These are phyloP conservation scores for Rhodocollybia butyracea DNA, from an alignment of 768 basidiomycete species.

Conservation along the genomic window DNA sequence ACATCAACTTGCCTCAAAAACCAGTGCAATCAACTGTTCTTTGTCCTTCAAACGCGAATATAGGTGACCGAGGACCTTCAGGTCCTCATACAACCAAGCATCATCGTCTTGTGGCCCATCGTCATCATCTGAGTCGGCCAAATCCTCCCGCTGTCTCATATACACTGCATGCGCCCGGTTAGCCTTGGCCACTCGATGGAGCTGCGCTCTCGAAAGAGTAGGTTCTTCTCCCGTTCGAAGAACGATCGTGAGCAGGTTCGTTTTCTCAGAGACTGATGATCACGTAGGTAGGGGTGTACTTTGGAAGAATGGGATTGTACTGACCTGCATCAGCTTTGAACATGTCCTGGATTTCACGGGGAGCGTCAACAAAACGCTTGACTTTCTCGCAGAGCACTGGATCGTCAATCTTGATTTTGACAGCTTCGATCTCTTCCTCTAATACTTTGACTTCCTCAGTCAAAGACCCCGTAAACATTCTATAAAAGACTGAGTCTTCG, in stretches of 20 bases:
- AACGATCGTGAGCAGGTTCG: conserved; percentile 77
- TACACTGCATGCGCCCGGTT: conserved; percentile 81
- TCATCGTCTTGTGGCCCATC: conserved; percentile 93
- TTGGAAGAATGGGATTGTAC: conserved; percentile 17
- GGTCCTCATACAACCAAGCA: conserved; percentile 94
- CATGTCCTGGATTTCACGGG: conserved; percentile 82
- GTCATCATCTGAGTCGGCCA: conserved; percentile 87
- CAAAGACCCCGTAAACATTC: conserved; percentile 94
- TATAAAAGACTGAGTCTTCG: conserved; percentile 22
- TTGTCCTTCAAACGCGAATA: conserved; percentile 81
- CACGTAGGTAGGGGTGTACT: not conserved
- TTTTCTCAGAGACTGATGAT: conserved; percentile 54
- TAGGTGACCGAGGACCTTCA: conserved; percentile 74
- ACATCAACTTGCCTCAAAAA: conserved; percentile 77
- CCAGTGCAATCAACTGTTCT: conserved; percentile 87
- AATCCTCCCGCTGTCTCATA: conserved; percentile 49
- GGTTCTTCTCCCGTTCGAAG: conserved; percentile 80
- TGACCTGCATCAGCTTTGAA: conserved; percentile 78
- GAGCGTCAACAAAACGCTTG: conserved; percentile 80
- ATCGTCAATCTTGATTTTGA: conserved; percentile 88
- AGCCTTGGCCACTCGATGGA: conserved; percentile 76
- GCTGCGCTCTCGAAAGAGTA: conserved; percentile 67
- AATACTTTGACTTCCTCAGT: conserved; percentile 85
- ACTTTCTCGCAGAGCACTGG: conserved; percentile 86
- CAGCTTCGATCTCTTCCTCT: conserved; percentile 83